Evolutionary conservation across 2,329 filamentous ascomycete species (phyloP), one percentile per base, ranked within the genome.

Genomic region (Clarireedia hainanense): DNA sequence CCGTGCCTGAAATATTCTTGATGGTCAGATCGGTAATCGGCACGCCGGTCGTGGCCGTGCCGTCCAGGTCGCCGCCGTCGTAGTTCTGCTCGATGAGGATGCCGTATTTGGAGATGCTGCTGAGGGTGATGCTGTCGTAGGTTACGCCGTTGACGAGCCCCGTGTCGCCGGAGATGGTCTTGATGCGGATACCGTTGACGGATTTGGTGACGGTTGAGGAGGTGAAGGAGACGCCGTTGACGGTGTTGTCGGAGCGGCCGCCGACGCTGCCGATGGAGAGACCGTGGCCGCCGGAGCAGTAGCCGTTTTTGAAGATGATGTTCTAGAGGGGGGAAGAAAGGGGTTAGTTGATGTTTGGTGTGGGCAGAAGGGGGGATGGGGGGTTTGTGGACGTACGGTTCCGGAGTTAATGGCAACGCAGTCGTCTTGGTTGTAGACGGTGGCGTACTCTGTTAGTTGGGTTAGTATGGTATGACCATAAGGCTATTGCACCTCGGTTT

Each of bases 191-290:
- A 52, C 79, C 80, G 66, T 82, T 81, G 50, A 75, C 68, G 0
- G 78, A 81, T 66, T 82, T 57, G 62, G 52, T 67, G 58, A 84
- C 73, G 17, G 68, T 73, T 6, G 72, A 75, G 58, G 74, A 70
- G 34, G 72, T 65, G 61, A 85, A 77, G 23, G 70, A 71, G n/a
- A 85, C 74, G 52, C 72, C 75, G 26, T 74, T 66, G 52, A 85
- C 81, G 6, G 63, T 68, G 71, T 84, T 84, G 69, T 81, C 70
- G 51, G 63, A 65, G 48, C 79, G 77, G 14, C 77, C 77, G 42
- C 80, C 80, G n/a, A 83, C 77, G 5, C 77, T 80, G 50, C 80
- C 80, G 62, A 85, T 81, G 55, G 76, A 79, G 17, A 85, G 70
- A 50, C 80, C 80, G 54, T 69, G 66, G 10, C 67, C 67, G 14